Conservation (phyloP, 2,329 filamentous ascomycete species). For the Hymenoscyphus scutula region DNA sequence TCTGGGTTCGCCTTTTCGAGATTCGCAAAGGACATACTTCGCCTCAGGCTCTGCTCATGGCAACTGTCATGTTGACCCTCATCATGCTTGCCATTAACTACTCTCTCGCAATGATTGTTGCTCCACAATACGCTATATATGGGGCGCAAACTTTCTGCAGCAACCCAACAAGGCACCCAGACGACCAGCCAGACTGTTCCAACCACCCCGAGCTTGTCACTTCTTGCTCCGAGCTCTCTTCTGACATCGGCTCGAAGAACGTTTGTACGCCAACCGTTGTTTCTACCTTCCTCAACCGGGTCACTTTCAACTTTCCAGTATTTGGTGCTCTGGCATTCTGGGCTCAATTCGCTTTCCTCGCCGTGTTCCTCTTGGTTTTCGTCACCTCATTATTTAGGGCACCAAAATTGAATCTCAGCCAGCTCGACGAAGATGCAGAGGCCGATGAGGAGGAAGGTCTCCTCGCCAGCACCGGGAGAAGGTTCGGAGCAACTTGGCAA, state of each 20-base stretch:
- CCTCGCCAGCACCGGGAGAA: constrained; percentile 75
- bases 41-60: constrained; percentile 86
- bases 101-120: constrained; percentile 86
- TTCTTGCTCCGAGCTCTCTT: constrained; percentile 75
- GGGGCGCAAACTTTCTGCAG: constrained; percentile 94
- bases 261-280: constrained; percentile 91
- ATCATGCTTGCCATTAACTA: constrained; percentile 93
- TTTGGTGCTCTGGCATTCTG: constrained; percentile 93
- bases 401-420: constrained; percentile 71
- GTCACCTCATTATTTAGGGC: constrained; percentile 75
- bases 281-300: constrained; percentile 88
- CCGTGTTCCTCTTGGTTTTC: constrained; percentile 78
- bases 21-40: constrained; percentile 86
- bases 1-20: constrained; percentile 92
- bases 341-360: constrained; percentile 91
- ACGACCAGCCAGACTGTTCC: constrained; percentile 72
- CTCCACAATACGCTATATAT: constrained; percentile 91
- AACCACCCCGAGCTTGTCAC: constrained; percentile 69
- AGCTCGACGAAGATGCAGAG: constrained; percentile 85
- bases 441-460: constrained; percentile 92
- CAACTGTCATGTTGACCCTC: constrained; percentile 85
- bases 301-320: constrained; percentile 92
- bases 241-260: constrained; percentile 67
- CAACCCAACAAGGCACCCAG: constrained; percentile 59
- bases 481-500: constrained; percentile 85